Base-by-base conservation (phyloP, 2,329 filamentous ascomycete species). In the Endothia cerciana region DNA sequence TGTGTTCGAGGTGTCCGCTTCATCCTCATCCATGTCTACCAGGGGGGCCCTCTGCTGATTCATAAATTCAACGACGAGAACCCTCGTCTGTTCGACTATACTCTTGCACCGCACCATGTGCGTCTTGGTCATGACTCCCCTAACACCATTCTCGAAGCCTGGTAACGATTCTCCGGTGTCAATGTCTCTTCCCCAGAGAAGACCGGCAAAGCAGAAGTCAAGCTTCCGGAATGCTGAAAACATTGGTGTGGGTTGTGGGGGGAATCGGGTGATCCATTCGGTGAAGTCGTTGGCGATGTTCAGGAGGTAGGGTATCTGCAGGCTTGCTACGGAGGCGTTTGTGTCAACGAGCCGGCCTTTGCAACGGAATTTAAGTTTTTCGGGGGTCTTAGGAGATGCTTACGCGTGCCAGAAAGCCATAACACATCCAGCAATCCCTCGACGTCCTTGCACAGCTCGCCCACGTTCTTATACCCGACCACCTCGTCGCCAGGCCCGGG, bases 21-120 rank as follows among this genome's bases (percentile, higher is more conserved):
- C 67, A 0, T 75, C 74, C 1, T 75, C 74, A 0, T 73, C 74
- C 0, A 78, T 76, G 6, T 79, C 78, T n/a, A 77, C 77, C 2
- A 77, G 77, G 2, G 80, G 79, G 40, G 81, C 78, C 19, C 59
- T 79, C 76, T 84, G 84, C 63, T 80, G 81, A 67, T 83, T 85
- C 81, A 93, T 84, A 19, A 88, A 84, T 66, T 91, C 88, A 1
- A 93, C 86, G 65, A 94, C 87, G 5, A 87, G 77, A 8, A 93
- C 79, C 33, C 94, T 84, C 19, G 91, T 91, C 70, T 89, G 86
- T 74, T 96, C 91, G 0, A 93, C 91, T 38, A 96, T 80, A 73
- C 91, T 92, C 73, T 91, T 90, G 69, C 94, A 90, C 49, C 94
- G 86, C 8, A 98, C 93, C 83, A 95, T 97, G 75, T 97, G 93